Percentiles rank a stretch among this genome's conserved stretches.
phyloP scores from a whole-genome alignment of 352 stramenopile species.

The Phytophthora chlamydospora region DNA sequence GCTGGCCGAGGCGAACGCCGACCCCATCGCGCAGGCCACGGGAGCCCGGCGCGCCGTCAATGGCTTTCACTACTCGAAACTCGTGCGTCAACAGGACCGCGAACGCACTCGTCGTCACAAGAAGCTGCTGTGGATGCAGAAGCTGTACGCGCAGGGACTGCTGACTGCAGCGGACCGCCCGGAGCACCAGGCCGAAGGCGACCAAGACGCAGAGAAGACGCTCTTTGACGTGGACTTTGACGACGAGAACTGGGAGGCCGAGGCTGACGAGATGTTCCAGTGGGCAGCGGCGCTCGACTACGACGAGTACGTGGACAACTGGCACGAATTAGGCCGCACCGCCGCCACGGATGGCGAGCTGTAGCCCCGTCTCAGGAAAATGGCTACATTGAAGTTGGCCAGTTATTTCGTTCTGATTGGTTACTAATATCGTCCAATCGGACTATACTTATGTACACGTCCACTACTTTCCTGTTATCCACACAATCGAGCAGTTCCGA shows the following conservation, averaged over 20 bases:
- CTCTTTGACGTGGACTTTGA: constrained; percentile 76
- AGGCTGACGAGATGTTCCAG: constrained; percentile 77
- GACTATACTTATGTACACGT: not conserved
- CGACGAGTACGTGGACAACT: constrained; percentile 76
- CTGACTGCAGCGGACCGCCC: constrained; percentile 32
- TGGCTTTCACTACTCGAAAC: constrained; percentile 53
- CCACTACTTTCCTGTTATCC: constrained; percentile 9
- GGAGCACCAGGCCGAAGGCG: constrained; percentile 22
- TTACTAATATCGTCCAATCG: constrained; percentile 7
- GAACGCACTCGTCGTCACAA: constrained; percentile 57
- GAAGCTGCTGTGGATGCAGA: constrained; percentile 85
- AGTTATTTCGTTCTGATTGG: constrained; percentile 15
- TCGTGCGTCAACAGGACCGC: constrained; percentile 62
- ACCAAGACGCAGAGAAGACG: constrained; percentile 13
- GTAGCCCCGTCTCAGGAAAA: not conserved
- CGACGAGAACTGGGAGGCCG: constrained; percentile 66
- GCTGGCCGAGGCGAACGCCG: constrained; percentile 60
- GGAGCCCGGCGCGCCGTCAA: constrained; percentile 26
- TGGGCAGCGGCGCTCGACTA: constrained; percentile 73
- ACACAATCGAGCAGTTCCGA: not conserved
- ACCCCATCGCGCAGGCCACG: constrained; percentile 63
- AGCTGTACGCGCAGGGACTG: constrained; percentile 71
- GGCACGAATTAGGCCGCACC: constrained; percentile 64
- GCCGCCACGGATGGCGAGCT: constrained; percentile 42
- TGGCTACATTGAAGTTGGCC: constrained; percentile 1